Evolutionary conservation across 2,329 filamentous ascomycete genomes (phyloP), one percentile per base, ranked within the genome.

Genomic region (Aspergillus unguis): DNA sequence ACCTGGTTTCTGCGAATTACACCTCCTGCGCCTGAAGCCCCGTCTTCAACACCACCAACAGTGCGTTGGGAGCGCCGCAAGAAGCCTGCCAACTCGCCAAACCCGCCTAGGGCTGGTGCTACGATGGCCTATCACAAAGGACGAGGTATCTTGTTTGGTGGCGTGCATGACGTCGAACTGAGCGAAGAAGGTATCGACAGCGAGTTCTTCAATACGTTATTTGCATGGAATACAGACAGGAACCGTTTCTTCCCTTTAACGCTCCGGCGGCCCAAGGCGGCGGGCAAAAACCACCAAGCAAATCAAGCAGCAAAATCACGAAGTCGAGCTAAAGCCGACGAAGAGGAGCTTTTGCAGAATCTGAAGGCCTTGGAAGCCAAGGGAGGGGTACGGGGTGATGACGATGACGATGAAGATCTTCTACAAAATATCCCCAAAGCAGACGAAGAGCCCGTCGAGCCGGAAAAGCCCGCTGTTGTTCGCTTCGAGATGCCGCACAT

Each of bases 91-190:
- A 99, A 99, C 67, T 77, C 88, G 6, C 94, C 94, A 0, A 88
- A 85, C 58, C 94, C 94, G 4, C 73, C 87, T 9, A 84, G 94
- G 25, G 92, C 91, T 3, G 94, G 94, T 31, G 85, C 90, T 1
- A 97, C 92, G 2, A 97, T 97, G 92, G 84, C 90, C 0, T 90
- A 86, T 69, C 94, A 99, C 74, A 94, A 92, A 71, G 92, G 92
- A 0, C 85, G 94, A 55, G 94, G 94, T 1, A 92, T 99, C 52
- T 75, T 90, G 64, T 97, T 97, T 68, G 94, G 94, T 41, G 94
- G 94, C 48, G 94, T 99, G 3, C 90, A 96, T 64, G 92, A 96
- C 62, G 87, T 95, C 0, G 90, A 95, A 70, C 83, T 92, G 67
- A 92, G 84, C 58, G 92, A 96, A 68, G 94, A 99, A 70, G 91